A percentile compares a stretch with the other conserved stretches of the same genome.
These are phyloP conservation scores for Candida sakaeoensis DNA, from an alignment of 805 yeast genomes.

Conservation along the genomic window DNA sequence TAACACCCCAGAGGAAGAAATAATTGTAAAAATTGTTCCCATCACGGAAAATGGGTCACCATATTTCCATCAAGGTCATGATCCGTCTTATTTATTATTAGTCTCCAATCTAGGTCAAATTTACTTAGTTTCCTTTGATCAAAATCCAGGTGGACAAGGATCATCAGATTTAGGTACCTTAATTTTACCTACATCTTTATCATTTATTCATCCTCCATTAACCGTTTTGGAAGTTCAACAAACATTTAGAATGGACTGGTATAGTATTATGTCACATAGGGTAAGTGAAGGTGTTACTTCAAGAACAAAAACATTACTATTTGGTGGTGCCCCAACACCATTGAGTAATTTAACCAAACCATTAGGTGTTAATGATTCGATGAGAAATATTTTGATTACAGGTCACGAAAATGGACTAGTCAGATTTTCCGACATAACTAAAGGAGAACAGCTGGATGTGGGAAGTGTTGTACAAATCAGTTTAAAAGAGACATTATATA, in stretches of 20 bases:
- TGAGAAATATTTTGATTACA: slow-evolving; percentile 54
- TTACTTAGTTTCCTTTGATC: slow-evolving; percentile 55
- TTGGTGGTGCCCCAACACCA: slow-evolving; percentile 77
- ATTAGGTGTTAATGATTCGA: slow-evolving; percentile 38
- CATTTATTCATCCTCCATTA: slow-evolving; percentile 74
- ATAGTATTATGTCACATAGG: slow-evolving; percentile 57
- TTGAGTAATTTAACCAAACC: slow-evolving; percentile 21
- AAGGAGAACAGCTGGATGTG: slow-evolving; percentile 50
- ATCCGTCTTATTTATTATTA: slow-evolving; percentile 63
- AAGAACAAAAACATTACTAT: slow-evolving; percentile 45
- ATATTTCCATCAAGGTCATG: slow-evolving; percentile 74
- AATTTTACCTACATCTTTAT: slow-evolving; percentile 74
- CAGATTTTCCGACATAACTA: slow-evolving; percentile 79
- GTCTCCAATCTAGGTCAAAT: slow-evolving; percentile 62
- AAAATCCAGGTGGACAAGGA: slow-evolving; percentile 15
- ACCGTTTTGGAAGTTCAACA: slow-evolving; percentile 48
- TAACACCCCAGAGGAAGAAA: slow-evolving; percentile 19
- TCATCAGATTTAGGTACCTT: slow-evolving; percentile 21
- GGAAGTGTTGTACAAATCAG: slow-evolving; percentile 31
- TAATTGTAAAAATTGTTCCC: slow-evolving; percentile 26
- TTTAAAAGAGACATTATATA: slow-evolving; percentile 30
- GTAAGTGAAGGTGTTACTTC: slow-evolving; percentile 38
- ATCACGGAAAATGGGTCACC: slow-evolving; percentile 50
- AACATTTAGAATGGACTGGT: slow-evolving; percentile 68
- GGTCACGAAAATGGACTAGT: slow-evolving; percentile 87